Base-by-base conservation (phyloP, 2,329 filamentous ascomycete genomes). In the Cordyceps militaris region DNA sequence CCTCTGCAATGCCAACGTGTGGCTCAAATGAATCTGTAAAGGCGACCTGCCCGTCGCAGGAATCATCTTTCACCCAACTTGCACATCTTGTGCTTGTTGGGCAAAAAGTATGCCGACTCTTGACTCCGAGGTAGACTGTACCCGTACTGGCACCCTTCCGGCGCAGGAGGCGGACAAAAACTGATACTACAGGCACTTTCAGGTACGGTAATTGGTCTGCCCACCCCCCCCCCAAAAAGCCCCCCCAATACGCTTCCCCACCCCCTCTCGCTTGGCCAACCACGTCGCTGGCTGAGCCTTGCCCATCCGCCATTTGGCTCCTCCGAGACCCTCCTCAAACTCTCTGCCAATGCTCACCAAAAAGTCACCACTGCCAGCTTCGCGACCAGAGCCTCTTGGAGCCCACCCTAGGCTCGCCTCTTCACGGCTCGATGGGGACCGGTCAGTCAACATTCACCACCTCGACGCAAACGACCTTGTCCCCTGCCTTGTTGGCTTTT, bases 321-420 rank as follows among this genome's bases (percentile, higher is more conserved):
- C 51, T 59, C 57, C 57, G 57, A 59, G 57, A 59, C 57, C 57
- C 57, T 59, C 57, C 57, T 59, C 57, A 59, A 59, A 59, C 57
- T 59, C 55, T 57, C 46, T 49, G 46, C 55, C 42, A 49, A 47
- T 47, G 24, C 44, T 47, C 44, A 47, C 44, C 44, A 47, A 16
- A n/a, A n/a, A n/a, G n/a, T n/a, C n/a, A n/a, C 34, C n/a, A 16
- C 34, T 38, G 14, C 44, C 55, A 50, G 55, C 55, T 57, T 57
- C 55, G 55, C 55, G 42, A 57, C 46, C 47, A 36, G 47, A 44
- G 46, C 36, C 38, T 57, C 44, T 28, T 53, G 52, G 44, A 43
- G 47, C 38, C 16, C 47, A 44, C 28, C 48, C 42, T 51, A 21
- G 52, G 47, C 47, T 48, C 52, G 49, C 34, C 47, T 47, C 48